A percentile compares a stretch with the other conserved stretches of the same genome.
Evolutionary conservation across 2,329 filamentous ascomycete genomes (phyloP).

Genomic region (Phialophora verrucosa): DNA sequence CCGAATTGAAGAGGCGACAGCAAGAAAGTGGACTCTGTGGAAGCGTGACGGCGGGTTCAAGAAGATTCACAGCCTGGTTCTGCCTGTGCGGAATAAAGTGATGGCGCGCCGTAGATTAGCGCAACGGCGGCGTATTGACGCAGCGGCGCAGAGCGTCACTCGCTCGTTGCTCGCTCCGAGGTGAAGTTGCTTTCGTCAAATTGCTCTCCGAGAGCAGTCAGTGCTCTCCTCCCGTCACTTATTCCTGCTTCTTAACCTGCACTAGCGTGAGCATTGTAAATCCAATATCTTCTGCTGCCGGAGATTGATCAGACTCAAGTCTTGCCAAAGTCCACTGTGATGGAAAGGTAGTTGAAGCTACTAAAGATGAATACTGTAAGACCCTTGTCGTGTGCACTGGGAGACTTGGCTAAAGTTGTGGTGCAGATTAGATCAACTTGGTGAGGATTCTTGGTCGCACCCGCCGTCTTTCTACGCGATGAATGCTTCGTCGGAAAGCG

Average conservation of each 20-base stretch:
- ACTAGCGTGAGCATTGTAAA: not conserved
- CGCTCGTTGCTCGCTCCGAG: not conserved
- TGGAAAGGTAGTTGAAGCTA: constrained; percentile 1
- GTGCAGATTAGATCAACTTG: constrained; percentile 63
- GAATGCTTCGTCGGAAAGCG: not conserved
- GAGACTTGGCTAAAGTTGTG: constrained; percentile 21
- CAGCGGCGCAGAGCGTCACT: not conserved
- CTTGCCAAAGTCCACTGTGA: constrained; percentile 1
- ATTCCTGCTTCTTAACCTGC: not conserved
- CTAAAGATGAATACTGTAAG: constrained; percentile 60
- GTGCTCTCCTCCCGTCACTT: not conserved
- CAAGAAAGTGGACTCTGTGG: not conserved
- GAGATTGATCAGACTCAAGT: not conserved
- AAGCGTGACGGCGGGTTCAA: not conserved
- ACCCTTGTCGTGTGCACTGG: constrained; percentile 13
- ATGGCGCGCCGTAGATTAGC: not conserved
- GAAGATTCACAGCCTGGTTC: not conserved
- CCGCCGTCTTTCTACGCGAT: not conserved
- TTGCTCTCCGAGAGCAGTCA: not conserved
- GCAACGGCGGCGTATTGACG: not conserved
- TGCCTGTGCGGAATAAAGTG: not conserved
- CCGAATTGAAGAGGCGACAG: not conserved
- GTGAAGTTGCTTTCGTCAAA: not conserved
- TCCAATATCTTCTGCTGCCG: not conserved
- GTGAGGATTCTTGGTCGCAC: constrained; percentile 48